Conservation (phyloP, 2,329 filamentous ascomycete species). For the Myriangium duriaei region DNA sequence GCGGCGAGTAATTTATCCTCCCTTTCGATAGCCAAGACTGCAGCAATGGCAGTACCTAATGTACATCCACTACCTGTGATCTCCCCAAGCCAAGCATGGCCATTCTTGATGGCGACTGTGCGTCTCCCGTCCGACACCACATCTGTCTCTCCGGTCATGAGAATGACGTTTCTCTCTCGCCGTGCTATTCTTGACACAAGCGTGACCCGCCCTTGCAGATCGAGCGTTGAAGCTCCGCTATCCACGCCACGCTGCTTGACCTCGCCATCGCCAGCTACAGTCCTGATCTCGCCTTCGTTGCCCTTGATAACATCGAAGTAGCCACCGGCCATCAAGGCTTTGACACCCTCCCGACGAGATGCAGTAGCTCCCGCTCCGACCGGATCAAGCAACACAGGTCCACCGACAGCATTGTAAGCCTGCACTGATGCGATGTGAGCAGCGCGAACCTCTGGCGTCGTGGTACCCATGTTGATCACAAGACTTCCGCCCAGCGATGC, state of each 20-base stretch:
- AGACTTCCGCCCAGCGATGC: slow-evolving; percentile 62
- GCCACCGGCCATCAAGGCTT: slow-evolving; percentile 56
- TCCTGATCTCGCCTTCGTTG: slow-evolving; percentile 77
- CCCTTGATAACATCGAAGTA: slow-evolving; percentile 87
- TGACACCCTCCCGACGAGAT: slow-evolving; percentile 58
- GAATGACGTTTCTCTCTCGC: slow-evolving; percentile 56
- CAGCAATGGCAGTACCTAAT: slow-evolving; percentile 68
- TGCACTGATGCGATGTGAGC: slow-evolving; percentile 62
- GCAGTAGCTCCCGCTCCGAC: slow-evolving; percentile 79
- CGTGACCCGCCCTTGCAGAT: slow-evolving; percentile 42
- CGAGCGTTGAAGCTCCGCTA: slow-evolving; percentile 47
- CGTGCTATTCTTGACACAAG: slow-evolving; percentile 56
- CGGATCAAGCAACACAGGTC: slow-evolving; percentile 75
- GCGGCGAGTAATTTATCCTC: slow-evolving; percentile 59
- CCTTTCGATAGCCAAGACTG: slow-evolving; percentile 53
- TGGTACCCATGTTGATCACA: slow-evolving; percentile 90
- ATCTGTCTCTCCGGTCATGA: slow-evolving; percentile 73
- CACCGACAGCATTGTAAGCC: slow-evolving; percentile 67
- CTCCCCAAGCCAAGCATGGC: slow-evolving; percentile 55
- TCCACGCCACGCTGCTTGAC: slow-evolving; percentile 71
- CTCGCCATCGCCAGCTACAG: slow-evolving; percentile 48
- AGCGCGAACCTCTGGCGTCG: slow-evolving; percentile 58
- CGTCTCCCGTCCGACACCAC: slow-evolving; percentile 61
- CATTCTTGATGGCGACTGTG: slow-evolving; percentile 60
- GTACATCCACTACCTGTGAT: slow-evolving; percentile 73